Conservation (phyloP, 805 yeast genomes). For the Torulaspora delbrueckii region DNA sequence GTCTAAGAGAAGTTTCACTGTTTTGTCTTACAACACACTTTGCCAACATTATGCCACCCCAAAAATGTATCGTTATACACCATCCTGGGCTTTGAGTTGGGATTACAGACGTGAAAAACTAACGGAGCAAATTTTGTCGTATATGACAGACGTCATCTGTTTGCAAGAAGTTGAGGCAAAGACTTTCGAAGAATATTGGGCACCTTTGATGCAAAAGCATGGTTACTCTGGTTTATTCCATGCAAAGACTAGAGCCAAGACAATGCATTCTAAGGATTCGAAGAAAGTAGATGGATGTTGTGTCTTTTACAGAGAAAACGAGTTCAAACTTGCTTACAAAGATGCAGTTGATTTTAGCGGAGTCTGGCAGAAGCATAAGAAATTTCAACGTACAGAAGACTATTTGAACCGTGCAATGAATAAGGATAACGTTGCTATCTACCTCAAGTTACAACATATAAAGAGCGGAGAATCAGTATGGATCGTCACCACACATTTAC, state of each 20-base stretch:
- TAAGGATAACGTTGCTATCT: slow-evolving; percentile 86
- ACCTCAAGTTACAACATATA: slow-evolving; percentile 66
- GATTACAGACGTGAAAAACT: slow-evolving; percentile 76
- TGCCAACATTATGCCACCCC: slow-evolving; percentile 96
- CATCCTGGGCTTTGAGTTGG: slow-evolving; percentile 97
- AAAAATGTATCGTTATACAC: slow-evolving; percentile 87
- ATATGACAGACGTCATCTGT: slow-evolving; percentile 74
- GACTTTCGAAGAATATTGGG: slow-evolving; percentile 83
- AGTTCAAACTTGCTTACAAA: slow-evolving; percentile 67
- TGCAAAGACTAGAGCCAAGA: slow-evolving; percentile 86
- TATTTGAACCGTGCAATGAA: slow-evolving; percentile 93
- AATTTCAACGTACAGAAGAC: slow-evolving; percentile 89
- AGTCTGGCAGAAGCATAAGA: slow-evolving; percentile 73
- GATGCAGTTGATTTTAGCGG: slow-evolving; percentile 78
- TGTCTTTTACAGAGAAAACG: slow-evolving; percentile 68
- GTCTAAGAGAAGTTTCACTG: slow-evolving; percentile 50
- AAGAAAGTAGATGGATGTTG: slow-evolving; percentile 98
- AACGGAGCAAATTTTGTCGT: slow-evolving; percentile 62
- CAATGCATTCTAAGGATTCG: slow-evolving; percentile 75
- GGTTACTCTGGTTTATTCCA: slow-evolving; percentile 83
- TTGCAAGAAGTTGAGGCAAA: slow-evolving; percentile 92
- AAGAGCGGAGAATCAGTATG: slow-evolving; percentile 67
- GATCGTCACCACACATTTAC: slow-evolving; percentile 88
- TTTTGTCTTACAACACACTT: slow-evolving; percentile 83
- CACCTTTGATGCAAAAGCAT: slow-evolving; percentile 59